phyloP scores from a whole-genome alignment of 139 green algal genomes.

The Chlamydomonas schloesseri region DNA sequence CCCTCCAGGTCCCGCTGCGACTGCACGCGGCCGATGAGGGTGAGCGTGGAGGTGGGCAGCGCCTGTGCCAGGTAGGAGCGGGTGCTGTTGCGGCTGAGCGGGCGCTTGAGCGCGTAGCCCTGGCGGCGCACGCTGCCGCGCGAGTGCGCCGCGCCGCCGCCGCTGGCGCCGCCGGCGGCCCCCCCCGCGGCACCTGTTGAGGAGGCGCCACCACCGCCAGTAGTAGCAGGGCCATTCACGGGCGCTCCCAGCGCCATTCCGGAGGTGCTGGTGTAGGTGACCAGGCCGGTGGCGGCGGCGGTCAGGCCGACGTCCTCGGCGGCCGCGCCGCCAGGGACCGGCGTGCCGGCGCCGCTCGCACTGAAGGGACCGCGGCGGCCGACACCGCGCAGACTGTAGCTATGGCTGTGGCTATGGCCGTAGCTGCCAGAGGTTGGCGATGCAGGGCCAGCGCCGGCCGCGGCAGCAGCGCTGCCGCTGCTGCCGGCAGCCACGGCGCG shows the following conservation, averaged over 20 bases:
- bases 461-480: neutral
- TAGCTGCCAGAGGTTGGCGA: neutral
- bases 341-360: neutral
- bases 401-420: neutral
- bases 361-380: neutral
- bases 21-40: conserved; percentile 19
- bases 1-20: neutral
- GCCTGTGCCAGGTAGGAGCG: conserved; percentile 14
- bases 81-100: conserved; percentile 32
- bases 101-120: conserved; percentile 16
- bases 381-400: neutral
- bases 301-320: no score
- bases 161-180: no score
- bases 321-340: no score
- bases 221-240: no score
- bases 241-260: no score
- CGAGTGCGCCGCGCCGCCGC: neutral
- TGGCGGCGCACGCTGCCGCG: conserved; percentile 16
- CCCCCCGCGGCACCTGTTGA: no score
- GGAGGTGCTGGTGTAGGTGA: no score
- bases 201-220: no score
- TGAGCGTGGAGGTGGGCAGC: conserved; percentile 36
- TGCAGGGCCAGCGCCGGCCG: neutral
- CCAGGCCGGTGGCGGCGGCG: no score
- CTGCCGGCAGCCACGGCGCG: neutral